Base-by-base conservation (phyloP, 2,329 filamentous ascomycete genomes). In the Tetracladium maxilliforme region DNA sequence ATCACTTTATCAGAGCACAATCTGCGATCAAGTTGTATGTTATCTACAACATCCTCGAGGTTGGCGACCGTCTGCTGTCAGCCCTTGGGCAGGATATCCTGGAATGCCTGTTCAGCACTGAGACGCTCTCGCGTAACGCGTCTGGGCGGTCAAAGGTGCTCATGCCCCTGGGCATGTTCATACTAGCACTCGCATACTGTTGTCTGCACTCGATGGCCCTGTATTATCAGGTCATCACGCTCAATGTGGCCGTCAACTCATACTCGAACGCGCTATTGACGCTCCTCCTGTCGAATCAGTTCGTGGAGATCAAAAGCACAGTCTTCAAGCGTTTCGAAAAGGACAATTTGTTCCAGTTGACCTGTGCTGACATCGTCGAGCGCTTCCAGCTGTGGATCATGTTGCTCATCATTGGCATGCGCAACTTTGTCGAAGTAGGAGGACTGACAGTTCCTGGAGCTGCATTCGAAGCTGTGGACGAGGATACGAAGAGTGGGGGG, bases 291-390 rank as follows among this genome's bases (percentile, higher is more conserved):
- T 94, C 86, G 6, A 98, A 95, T 44, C 92, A 98, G 44, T 98
- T 98, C 41, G 90, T 98, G 21, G 90, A 98, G 54, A 93, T 98
- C 60, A 98, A 98, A 45, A 82, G 82, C 32, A 92, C 86, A 0
- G 92, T 98, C 1, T 98, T 98, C 61, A 95, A 98, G 56, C 90
- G 87, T 32, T 92, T 95, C 34, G 90, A 98, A 41, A 95, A 94
- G 48, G 90, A 98, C 44, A 95, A 93, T 36, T 58, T 93, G 0
- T 98, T 98, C 45, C 90, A 98, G 47, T 63, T 98, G 10, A 92
- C 87, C 0, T 98, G 90, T 37, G 87, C 90, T 4, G 90, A 98
- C 45, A 77, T 98, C 17, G 90, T 98, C 3, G 90, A 98, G 51
- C 72, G 90, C 2, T 98, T 98, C 41, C 90, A 98, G 43, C 67